These are phyloP conservation scores for Ascosphaera apis DNA, from an alignment of 2,329 filamentous ascomycete genomes.

Conservation along the genomic window DNA sequence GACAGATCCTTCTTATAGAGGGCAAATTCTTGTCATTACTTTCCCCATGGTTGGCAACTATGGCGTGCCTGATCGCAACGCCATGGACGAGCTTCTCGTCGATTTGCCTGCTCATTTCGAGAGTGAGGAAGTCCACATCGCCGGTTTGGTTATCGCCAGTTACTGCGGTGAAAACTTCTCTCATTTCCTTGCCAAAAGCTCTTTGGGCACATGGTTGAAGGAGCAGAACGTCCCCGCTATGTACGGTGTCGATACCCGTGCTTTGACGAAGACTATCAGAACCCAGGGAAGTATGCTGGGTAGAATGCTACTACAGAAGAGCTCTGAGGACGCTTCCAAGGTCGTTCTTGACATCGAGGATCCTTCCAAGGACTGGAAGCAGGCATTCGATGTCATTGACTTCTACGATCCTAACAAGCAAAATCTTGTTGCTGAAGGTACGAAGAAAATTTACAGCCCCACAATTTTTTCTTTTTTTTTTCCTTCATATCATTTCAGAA, in stretches of 20 bases:
- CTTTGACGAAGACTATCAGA: slow-evolving; percentile 81
- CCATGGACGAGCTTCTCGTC: slow-evolving; percentile 60
- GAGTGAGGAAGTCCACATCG: slow-evolving; percentile 76
- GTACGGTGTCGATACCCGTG: slow-evolving; percentile 82
- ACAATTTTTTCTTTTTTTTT: slow-evolving; percentile 2
- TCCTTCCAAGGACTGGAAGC: slow-evolving; percentile 23
- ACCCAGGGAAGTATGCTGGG: slow-evolving; percentile 93
- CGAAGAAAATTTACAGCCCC: slow-evolving; percentile 24
- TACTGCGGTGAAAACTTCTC: slow-evolving; percentile 93
- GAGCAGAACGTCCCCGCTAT: slow-evolving; percentile 87
- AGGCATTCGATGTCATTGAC: slow-evolving; percentile 53
- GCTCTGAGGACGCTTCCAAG: slow-evolving; percentile 15
- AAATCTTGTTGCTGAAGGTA: slow-evolving; percentile 88
- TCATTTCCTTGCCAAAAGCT: slow-evolving; percentile 77
- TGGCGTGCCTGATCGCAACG: slow-evolving; percentile 72
- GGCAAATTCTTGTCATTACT: slow-evolving; percentile 90
- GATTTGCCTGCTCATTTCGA: slow-evolving; percentile 87
- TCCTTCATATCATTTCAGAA: slow-evolving; percentile 13
- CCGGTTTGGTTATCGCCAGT: slow-evolving; percentile 70
- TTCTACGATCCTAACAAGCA: slow-evolving; percentile 84
- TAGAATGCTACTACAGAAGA: slow-evolving; percentile 55
- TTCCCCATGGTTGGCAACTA: slow-evolving; percentile 95
- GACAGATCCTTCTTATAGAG: slow-evolving; percentile 69
- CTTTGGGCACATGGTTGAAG: slow-evolving; percentile 84
- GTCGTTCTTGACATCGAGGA: slow-evolving; percentile 17